Base-by-base conservation (phyloP, 1,139 yeast genomes). In the Magnusiomyces ingens region DNA sequence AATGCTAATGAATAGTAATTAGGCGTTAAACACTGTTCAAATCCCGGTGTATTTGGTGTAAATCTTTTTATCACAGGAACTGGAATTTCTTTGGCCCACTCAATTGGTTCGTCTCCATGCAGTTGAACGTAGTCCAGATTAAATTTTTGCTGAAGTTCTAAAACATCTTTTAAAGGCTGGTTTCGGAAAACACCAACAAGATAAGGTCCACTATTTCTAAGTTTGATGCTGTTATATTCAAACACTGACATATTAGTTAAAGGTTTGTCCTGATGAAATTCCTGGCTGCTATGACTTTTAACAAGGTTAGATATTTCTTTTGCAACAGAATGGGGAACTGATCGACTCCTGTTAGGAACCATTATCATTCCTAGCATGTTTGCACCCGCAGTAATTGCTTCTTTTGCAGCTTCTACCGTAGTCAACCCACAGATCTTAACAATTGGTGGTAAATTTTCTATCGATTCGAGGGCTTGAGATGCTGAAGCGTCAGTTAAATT, bases 181-280 rank as follows among this genome's bases (percentile, higher is more conserved):
- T 93, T 89, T 57, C 93, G 75, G 70, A 93, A 90, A 1, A 93
- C 99, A 0, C 98, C 99, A 1, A 90, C 97, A 2, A 86, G 68
- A 60, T 74, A 78, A 0, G 96, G 96, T 0, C 91, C 48, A 10
- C 15, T 10, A 19, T 13, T 21, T 32, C 41, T 40, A 19, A n/a
- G 12, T 15, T 40, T n/a, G n/a, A 12, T 35, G 15, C 41, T 45
- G 29, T 32, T 35, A 21, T 10, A 12, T 21, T 45, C 38, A 21
- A 35, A 45, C 11, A 17, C 17, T 11, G 48, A 45, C n/a, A 13
- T 26, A 26, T 26, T 26, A 26, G 4, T 26, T 26, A 26, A 26
- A 26, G 8, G 8, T 26, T 8, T 26, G 32, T 26, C 8, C 8
- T 8, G 32, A 26, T 26, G 4, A n/a, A n/a, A 26, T 26, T 8